phyloP scores from a whole-genome alignment of 2,329 filamentous ascomycete species.

The Exserohilum turcica region DNA sequence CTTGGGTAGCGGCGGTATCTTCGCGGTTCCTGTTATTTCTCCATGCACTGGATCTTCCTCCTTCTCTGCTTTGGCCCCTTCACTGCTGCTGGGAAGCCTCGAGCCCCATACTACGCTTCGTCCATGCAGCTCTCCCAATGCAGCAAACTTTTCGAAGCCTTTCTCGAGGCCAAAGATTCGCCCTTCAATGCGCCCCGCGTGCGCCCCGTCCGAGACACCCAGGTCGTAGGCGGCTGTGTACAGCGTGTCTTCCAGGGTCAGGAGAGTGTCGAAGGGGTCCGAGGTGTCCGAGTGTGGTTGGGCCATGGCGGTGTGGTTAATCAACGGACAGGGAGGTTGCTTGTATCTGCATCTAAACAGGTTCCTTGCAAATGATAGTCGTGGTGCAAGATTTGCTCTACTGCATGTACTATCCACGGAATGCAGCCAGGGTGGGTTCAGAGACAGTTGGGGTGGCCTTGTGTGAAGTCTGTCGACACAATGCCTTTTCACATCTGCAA shows the following conservation, averaged over 20 bases:
- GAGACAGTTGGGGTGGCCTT: background rate
- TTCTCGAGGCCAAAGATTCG: constrained; percentile 89
- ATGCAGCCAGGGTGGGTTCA: background rate
- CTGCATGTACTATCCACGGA: background rate
- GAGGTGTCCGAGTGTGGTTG: constrained; percentile 44
- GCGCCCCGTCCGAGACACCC: constrained; percentile 75
- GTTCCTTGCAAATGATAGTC: background rate
- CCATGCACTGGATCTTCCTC: background rate
- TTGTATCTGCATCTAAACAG: background rate
- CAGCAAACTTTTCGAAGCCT: constrained; percentile 89
- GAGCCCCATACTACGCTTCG: constrained; percentile 84
- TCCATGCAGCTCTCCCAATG: constrained; percentile 78
- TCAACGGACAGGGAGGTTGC: constrained; percentile 1
- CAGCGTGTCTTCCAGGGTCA: constrained; percentile 69
- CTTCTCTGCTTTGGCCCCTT: background rate
- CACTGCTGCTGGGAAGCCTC: constrained; percentile 53
- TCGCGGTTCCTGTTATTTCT: background rate
- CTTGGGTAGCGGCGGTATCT: constrained; percentile 55
- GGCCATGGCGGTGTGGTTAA: constrained; percentile 5
- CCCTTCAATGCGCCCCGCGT: constrained; percentile 83
- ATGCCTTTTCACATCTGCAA: no score
- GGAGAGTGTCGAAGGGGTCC: constrained; percentile 62
- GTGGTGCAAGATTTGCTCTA: background rate
- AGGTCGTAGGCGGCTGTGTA: constrained; percentile 81
- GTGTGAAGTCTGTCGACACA: background rate